Evolutionary conservation across 805 yeast genomes (phyloP).

Genomic region (Clavispora fructus): DNA sequence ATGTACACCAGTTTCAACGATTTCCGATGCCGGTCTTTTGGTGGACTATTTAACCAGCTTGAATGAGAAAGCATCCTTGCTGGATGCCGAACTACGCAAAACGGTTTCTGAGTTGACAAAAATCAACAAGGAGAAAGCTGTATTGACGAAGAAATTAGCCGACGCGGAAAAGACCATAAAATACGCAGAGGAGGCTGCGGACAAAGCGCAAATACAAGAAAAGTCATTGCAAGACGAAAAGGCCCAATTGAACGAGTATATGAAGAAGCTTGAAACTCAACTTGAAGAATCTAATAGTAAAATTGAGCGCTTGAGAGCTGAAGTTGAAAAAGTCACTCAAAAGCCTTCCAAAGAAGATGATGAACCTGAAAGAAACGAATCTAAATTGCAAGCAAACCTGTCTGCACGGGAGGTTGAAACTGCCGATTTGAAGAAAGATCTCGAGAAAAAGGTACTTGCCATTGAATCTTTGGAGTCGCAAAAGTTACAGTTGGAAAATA

Average conservation of each 20-base stretch:
- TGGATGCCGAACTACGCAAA: conserved; percentile 61
- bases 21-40: conserved; percentile 66
- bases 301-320: conserved; percentile 13
- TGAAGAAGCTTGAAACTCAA: background rate
- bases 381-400: background rate
- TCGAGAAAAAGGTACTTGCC: background rate
- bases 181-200: conserved; percentile 13
- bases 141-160: conserved; percentile 6
- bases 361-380: background rate
- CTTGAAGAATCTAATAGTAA: background rate
- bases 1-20: conserved; percentile 71
- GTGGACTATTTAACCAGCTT: conserved; percentile 65
- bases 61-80: conserved; percentile 52
- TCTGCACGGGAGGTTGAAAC: background rate
- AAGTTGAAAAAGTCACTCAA: conserved; percentile 4
- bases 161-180: conserved; percentile 12
- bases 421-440: background rate
- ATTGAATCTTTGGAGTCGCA: background rate
- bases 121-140: conserved; percentile 7
- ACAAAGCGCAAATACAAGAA: conserved; percentile 14
- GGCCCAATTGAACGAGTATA: conserved; percentile 1
- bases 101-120: conserved; percentile 26
- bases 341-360: background rate
- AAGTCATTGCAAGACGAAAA: background rate
- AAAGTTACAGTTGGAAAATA: background rate